Percentiles rank a stretch among this genome's conserved stretches.
These are phyloP conservation scores for Cystobasidium sp. DNA, from an alignment of 1,284 basidiomycete genomes.

Conservation along the genomic window DNA sequence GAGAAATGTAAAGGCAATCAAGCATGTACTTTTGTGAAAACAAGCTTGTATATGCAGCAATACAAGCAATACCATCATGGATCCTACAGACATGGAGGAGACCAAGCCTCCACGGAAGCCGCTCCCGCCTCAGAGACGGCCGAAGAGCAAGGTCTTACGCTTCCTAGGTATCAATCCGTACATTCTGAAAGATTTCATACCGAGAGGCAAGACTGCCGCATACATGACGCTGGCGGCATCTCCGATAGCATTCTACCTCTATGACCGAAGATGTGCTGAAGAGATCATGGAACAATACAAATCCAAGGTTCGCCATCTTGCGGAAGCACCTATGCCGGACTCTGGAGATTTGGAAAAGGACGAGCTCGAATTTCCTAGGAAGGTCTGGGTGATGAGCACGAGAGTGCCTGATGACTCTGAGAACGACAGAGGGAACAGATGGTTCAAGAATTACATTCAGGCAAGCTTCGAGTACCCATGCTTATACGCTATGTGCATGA, in stretches of 20 bases:
- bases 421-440: conserved; percentile 76
- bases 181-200: conserved; percentile 32
- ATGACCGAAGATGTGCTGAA: conserved; percentile 36
- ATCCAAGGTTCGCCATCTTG: conserved; percentile 23
- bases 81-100: conserved; percentile 10
- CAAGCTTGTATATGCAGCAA: no score
- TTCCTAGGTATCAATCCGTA: conserved; percentile 40
- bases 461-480: conserved; percentile 62
- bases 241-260: conserved; percentile 33
- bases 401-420: conserved; percentile 97
- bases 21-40: no score
- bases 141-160: conserved; percentile 37
- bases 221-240: conserved; percentile 38
- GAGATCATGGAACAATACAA: conserved; percentile 37
- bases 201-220: conserved; percentile 32
- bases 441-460: conserved; percentile 97
- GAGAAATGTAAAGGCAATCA: no score
- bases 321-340: conserved; percentile 35
- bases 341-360: conserved; percentile 19
- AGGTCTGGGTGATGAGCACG: conserved; percentile 81
- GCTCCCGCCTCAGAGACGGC: conserved; percentile 8
- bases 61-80: not conserved
- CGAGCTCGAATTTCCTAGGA: conserved; percentile 68
- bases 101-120: conserved; percentile 12
- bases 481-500: not conserved